Evolutionary conservation across 805 yeast species (phyloP).

Genomic region (Candida sphagnicola): DNA sequence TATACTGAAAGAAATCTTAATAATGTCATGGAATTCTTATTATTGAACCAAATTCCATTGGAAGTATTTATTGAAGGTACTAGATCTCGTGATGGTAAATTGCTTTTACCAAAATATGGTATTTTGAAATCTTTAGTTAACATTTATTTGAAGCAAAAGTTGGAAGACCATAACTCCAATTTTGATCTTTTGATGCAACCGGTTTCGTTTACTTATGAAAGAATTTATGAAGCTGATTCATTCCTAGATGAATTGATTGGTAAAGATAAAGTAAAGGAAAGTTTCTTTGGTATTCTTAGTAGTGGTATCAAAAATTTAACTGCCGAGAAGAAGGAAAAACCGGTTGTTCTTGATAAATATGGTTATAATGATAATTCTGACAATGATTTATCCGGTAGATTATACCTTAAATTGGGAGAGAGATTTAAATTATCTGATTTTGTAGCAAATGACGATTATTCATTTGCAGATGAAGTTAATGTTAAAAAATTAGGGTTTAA

Average conservation of each 20-base stretch:
- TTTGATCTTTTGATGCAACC: conserved; percentile 46
- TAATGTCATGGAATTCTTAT: conserved; percentile 45
- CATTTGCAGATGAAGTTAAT: conserved; percentile 15
- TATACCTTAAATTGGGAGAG: conserved; percentile 33
- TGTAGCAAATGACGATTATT: conserved; percentile 13
- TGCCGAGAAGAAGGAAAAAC: conserved; percentile 7
- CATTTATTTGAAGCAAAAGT: conserved; percentile 39
- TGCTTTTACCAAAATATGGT: conserved; percentile 59
- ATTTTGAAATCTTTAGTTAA: conserved; percentile 50
- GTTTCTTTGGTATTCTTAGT: conserved; percentile 33
- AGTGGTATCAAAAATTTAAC: conserved; percentile 33
- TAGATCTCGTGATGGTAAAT: conserved; percentile 61
- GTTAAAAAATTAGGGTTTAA: conserved; percentile 52
- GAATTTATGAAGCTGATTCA: conserved; percentile 52
- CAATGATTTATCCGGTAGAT: conserved; percentile 29
- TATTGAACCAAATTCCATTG: conserved; percentile 45
- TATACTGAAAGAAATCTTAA: conserved; percentile 46
- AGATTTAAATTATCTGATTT: conserved; percentile 26
- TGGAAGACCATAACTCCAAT: conserved; percentile 12
- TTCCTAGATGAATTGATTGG: conserved; percentile 57
- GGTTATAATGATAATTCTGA: conserved; percentile 27
- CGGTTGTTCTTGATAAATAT: conserved; percentile 10
- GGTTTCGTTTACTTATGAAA: conserved; percentile 55
- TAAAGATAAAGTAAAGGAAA: conserved; percentile 52
- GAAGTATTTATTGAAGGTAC: conserved; percentile 69